These are phyloP conservation scores for Cercospora sp. DNA, from an alignment of 2,329 filamentous ascomycete species.

Conservation along the genomic window DNA sequence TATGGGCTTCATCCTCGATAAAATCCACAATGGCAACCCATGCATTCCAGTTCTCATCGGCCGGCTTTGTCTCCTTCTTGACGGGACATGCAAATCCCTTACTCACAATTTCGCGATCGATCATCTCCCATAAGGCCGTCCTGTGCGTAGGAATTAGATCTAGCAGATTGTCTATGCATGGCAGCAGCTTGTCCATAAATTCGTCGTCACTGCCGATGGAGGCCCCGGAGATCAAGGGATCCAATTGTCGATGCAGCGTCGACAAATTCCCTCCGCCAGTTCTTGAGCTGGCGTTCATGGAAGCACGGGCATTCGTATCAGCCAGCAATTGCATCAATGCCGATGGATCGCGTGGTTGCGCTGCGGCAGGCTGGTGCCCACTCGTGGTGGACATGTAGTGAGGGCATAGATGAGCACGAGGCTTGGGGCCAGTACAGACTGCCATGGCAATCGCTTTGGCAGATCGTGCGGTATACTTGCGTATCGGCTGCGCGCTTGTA, in stretches of 20 bases:
- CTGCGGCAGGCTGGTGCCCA: neutral
- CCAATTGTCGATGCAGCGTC: neutral
- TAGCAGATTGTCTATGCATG: constrained; percentile 18
- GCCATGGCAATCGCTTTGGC: constrained; percentile 76
- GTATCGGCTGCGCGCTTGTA: constrained; percentile 62
- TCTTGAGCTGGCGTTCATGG: neutral
- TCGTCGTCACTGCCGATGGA: neutral
- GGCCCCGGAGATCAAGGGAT: neutral
- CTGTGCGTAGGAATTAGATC: constrained; percentile 11
- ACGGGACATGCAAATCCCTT: constrained; percentile 23
- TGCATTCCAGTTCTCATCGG: constrained; percentile 21
- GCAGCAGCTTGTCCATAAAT: constrained; percentile 13
- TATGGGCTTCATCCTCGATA: constrained; percentile 20
- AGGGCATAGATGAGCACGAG: constrained; percentile 66
- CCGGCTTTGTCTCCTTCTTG: constrained; percentile 18
- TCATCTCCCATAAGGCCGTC: constrained; percentile 19
- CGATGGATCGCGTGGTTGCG: constrained; percentile 51
- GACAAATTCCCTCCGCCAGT: neutral
- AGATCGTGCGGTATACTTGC: constrained; percentile 75
- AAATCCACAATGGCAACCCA: constrained; percentile 24
- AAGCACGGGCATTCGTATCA: constrained; percentile 26
- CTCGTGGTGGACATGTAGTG: constrained; percentile 14
- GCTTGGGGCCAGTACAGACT: constrained; percentile 72
- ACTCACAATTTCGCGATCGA: constrained; percentile 24
- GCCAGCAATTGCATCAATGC: constrained; percentile 61